Conservation (phyloP, 345 rosid species). For the Brassica juncea region DNA sequence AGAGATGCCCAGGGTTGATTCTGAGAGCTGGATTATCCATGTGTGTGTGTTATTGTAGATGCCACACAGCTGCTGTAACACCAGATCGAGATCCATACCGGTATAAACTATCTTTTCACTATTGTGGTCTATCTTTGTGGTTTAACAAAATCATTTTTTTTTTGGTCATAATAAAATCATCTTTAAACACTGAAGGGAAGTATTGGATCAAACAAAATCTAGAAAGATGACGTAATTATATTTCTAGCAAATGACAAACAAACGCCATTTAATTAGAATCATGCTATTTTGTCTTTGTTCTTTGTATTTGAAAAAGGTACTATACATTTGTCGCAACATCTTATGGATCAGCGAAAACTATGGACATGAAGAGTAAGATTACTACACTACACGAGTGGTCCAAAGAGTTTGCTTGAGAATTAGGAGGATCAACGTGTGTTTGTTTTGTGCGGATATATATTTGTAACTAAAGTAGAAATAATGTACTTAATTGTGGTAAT, state of each 20-base stretch:
- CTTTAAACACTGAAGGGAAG: neutral
- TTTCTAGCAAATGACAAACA: neutral
- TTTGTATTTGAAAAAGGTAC: neutral
- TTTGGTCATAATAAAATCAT: neutral
- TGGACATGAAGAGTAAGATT: slow-evolving; percentile 71
- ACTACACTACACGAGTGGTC: slow-evolving; percentile 65
- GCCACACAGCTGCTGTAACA: slow-evolving; percentile 90
- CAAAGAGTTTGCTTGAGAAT: slow-evolving; percentile 26
- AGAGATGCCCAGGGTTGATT: neutral
- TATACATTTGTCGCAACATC: slow-evolving; percentile 21
- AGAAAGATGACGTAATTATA: neutral
- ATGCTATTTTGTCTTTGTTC: neutral
- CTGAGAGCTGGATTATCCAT: slow-evolving; percentile 49
- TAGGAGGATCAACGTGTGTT: neutral
- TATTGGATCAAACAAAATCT: neutral
- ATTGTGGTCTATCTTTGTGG: neutral
- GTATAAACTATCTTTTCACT: slow-evolving; percentile 34
- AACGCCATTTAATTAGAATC: neutral
- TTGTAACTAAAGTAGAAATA: neutral
- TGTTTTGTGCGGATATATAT: neutral
- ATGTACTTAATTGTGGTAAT: neutral
- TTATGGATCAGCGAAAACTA: slow-evolving; percentile 61
- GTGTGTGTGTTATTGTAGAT: slow-evolving; percentile 61
- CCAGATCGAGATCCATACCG: slow-evolving; percentile 58
- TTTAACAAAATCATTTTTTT: neutral